phyloP scores from a whole-genome alignment of 768 basidiomycete genomes.

The Psilocybe sp. region DNA sequence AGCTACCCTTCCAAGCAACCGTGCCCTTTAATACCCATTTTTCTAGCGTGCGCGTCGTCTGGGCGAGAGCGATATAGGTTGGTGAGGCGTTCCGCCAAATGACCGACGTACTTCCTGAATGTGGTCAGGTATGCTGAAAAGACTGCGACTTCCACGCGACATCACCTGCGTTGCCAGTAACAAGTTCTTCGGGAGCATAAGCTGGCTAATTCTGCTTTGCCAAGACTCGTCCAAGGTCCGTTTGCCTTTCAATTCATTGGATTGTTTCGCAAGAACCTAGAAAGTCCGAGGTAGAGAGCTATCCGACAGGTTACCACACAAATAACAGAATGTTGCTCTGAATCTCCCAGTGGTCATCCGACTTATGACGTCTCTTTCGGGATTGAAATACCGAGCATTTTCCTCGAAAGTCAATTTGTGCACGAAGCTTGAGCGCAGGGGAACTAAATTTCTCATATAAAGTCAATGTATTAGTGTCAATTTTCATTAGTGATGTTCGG shows the following conservation, averaged over 20 bases:
- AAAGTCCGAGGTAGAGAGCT: too few species aligned
- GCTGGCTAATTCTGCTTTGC: background rate
- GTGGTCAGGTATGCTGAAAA: background rate
- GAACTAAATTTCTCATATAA: too few species aligned
- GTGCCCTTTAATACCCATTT: slow-evolving; percentile 1
- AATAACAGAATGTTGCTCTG: too few species aligned
- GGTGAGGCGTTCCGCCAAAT: slow-evolving; percentile 21
- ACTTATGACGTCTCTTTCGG: too few species aligned
- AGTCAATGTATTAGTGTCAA: too few species aligned
- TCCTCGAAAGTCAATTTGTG: too few species aligned
- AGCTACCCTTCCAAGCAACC: background rate
- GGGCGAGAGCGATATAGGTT: background rate
- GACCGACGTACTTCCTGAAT: slow-evolving; percentile 27
- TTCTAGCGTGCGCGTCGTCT: background rate
- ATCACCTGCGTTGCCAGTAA: background rate
- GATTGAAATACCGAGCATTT: too few species aligned
- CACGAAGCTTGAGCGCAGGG: too few species aligned
- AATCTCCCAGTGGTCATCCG: too few species aligned
- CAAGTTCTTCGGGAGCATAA: slow-evolving; percentile 2
- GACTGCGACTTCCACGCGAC: background rate
- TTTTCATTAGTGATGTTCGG: too few species aligned
- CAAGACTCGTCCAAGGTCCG: background rate
- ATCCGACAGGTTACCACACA: too few species aligned
- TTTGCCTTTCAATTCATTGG: background rate
- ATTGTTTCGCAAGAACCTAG: background rate